Evolutionary conservation across 2,329 filamentous ascomycete species (phyloP).

Genomic region (Ophiostoma australiae): DNA sequence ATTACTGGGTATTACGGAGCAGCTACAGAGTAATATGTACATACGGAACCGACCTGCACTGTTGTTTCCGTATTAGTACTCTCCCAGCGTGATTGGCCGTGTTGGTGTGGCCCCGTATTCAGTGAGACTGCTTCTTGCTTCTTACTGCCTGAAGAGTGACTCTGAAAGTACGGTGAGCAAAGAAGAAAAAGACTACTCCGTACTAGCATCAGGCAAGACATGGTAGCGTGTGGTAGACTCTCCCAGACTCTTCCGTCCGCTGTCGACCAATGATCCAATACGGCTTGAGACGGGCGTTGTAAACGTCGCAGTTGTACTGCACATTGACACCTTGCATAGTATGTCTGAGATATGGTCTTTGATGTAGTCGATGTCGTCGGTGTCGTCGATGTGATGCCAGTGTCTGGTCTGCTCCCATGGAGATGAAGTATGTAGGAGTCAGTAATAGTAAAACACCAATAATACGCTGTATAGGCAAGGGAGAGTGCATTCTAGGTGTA

Average conservation of each 20-base stretch:
- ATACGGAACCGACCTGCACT: not conserved
- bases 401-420: not conserved
- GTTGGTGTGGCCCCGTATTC: not conserved
- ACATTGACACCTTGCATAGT: conserved; percentile 5
- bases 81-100: not conserved
- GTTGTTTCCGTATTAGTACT: conserved; percentile 6
- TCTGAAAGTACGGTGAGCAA: conserved; percentile 14
- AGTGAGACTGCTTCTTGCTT: not conserved
- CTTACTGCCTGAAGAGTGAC: not conserved
- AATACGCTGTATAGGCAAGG: not conserved
- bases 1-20: not conserved
- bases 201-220: not conserved
- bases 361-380: not conserved
- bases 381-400: not conserved
- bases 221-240: not conserved
- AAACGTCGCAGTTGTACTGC: not conserved
- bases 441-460: not conserved
- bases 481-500: not conserved
- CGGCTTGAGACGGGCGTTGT: not conserved
- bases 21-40: too few relatives aligned
- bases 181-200: not conserved
- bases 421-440: too few relatives aligned
- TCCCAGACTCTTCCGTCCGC: not conserved
- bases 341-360: not conserved
- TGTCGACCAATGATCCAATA: not conserved